phyloP scores from a whole-genome alignment of 116 monocot genomes.

The Dioscorea cayenensis region DNA sequence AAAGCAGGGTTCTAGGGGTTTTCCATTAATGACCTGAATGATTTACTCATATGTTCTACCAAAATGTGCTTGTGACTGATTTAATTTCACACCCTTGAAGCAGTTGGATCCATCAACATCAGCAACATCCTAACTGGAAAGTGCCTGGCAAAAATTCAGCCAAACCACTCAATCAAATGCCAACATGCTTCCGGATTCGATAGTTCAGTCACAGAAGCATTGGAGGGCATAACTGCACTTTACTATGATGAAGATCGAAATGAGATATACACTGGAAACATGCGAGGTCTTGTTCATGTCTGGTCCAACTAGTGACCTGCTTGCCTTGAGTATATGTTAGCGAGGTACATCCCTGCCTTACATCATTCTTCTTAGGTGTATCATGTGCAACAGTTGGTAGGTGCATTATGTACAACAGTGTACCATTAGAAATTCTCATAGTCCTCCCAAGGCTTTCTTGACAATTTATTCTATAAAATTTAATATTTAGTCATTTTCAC shows the following conservation, averaged over 20 bases:
- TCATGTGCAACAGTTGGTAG: neutral
- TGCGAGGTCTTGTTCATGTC: constrained; percentile 68
- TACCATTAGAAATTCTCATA: too few species aligned
- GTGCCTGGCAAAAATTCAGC: constrained; percentile 63
- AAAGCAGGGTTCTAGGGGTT: neutral
- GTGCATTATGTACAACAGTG: neutral
- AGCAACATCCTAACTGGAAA: constrained; percentile 81
- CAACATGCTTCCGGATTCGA: constrained; percentile 7
- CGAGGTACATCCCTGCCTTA: neutral
- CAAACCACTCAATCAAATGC: constrained; percentile 15
- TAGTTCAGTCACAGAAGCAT: constrained; percentile 38
- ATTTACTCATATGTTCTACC: neutral
- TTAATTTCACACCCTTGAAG: neutral
- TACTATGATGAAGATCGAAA: constrained; percentile 75
- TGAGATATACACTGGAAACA: constrained; percentile 77
- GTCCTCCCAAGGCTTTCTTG: too few species aligned
- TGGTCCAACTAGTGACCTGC: constrained; percentile 51
- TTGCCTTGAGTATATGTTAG: neutral
- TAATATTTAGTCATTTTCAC: too few species aligned
- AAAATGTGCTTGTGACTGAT: neutral
- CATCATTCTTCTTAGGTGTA: neutral
- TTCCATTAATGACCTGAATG: neutral
- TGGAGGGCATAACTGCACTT: constrained; percentile 72
- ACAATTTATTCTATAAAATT: too few species aligned
- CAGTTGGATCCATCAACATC: constrained; percentile 78